These are phyloP conservation scores for Volvox reticuliferus DNA, from an alignment of 139 green algal genomes.

Conservation along the genomic window DNA sequence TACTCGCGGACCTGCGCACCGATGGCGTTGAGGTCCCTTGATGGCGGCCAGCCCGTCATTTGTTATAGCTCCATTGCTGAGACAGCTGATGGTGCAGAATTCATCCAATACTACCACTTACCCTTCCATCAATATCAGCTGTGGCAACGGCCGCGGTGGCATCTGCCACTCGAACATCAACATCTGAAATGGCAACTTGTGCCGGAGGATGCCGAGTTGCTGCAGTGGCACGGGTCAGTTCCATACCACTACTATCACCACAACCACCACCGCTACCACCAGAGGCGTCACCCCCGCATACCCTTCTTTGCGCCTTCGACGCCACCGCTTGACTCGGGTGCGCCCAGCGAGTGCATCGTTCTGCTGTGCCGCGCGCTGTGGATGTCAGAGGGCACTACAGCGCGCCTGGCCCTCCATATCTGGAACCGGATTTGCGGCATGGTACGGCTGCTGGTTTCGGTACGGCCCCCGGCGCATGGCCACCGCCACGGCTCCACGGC, in stretches of 20 bases:
- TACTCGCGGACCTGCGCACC: too few species aligned
- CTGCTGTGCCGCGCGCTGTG: background rate
- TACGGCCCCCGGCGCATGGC: background rate
- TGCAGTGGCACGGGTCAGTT: too few species aligned
- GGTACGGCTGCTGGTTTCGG: background rate
- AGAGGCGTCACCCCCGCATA: background rate
- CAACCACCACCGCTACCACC: background rate
- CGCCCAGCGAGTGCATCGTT: slow-evolving; percentile 14
- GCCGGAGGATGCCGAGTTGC: too few species aligned
- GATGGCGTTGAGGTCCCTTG: too few species aligned
- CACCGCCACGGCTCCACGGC: background rate
- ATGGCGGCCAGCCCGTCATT: too few species aligned
- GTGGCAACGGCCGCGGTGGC: too few species aligned
- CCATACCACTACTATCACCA: background rate
- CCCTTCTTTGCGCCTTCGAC: background rate
- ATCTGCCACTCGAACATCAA: too few species aligned
- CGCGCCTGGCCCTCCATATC: slow-evolving; percentile 14
- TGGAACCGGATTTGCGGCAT: slow-evolving; percentile 13
- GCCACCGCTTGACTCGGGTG: background rate
- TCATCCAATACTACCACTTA: too few species aligned
- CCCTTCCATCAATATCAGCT: too few species aligned
- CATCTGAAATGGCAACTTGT: too few species aligned
- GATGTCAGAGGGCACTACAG: background rate
- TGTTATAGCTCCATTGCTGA: too few species aligned
- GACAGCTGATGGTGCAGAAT: too few species aligned